Conservation (phyloP, 805 yeast genomes). For the Nakazawaea siamensis region DNA sequence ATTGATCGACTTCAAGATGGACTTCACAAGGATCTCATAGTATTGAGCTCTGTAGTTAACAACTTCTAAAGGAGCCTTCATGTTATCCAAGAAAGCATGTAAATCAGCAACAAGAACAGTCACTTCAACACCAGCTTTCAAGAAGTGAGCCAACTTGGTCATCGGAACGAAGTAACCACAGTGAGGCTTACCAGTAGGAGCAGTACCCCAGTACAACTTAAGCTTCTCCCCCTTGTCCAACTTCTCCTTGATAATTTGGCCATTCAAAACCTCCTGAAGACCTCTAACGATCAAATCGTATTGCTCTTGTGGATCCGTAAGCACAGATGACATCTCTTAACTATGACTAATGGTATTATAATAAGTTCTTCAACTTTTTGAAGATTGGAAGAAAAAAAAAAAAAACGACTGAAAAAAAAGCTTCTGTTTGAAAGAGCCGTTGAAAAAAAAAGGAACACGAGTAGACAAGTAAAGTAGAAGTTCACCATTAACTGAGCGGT, state of each 20-base stretch:
- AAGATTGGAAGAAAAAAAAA: background rate
- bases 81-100: constrained; percentile 95
- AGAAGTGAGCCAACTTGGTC: constrained; percentile 91
- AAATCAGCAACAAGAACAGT: constrained; percentile 88
- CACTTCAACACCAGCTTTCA: constrained; percentile 94
- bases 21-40: constrained; percentile 77
- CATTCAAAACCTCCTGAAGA: constrained; percentile 87
- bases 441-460: no score
- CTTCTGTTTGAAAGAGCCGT: no score
- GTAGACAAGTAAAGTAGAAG: no score
- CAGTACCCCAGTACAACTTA: constrained; percentile 97
- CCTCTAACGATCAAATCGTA: constrained; percentile 73
- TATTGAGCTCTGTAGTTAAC: constrained; percentile 84
- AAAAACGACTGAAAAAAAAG: no score
- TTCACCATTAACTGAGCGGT: no score
- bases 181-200: constrained; percentile 98
- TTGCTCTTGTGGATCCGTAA: constrained; percentile 50
- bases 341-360: no score
- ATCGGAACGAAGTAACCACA: constrained; percentile 98
- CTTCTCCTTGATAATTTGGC: constrained; percentile 77
- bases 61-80: constrained; percentile 95
- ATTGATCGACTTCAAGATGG: constrained; percentile 76
- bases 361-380: background rate
- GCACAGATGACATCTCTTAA: no score
- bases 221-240: constrained; percentile 75